Evolutionary conservation across 805 yeast genomes (phyloP).

Genomic region (Candida khao-thaluensis): DNA sequence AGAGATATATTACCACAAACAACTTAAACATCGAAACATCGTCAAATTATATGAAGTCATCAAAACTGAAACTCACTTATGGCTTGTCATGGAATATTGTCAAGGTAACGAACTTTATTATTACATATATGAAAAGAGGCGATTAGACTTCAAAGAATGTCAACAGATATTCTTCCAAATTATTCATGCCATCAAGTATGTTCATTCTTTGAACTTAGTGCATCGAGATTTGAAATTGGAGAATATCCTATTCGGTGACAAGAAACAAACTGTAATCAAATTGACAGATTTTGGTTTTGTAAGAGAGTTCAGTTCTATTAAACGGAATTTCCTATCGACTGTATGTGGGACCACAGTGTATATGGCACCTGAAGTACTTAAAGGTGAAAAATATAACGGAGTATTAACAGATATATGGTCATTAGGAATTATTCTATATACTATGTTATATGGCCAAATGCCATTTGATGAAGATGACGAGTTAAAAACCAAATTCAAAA

Average conservation of each 20-base stretch:
- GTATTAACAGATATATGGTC: slow-evolving; percentile 88
- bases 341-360: slow-evolving; percentile 93
- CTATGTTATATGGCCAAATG: slow-evolving; percentile 80
- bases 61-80: slow-evolving; percentile 73
- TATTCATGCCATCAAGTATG: slow-evolving; percentile 63
- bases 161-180: slow-evolving; percentile 61
- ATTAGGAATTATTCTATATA: slow-evolving; percentile 82
- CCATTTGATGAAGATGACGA: slow-evolving; percentile 90
- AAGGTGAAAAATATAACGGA: slow-evolving; percentile 71
- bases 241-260: slow-evolving; percentile 60
- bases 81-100: slow-evolving; percentile 90
- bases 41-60: slow-evolving; percentile 84
- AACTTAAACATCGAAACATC: slow-evolving; percentile 78
- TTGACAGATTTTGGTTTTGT: slow-evolving; percentile 94
- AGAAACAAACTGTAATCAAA: slow-evolving; percentile 60
- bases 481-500: slow-evolving; percentile 53
- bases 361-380: slow-evolving; percentile 92
- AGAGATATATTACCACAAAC: slow-evolving; percentile 85
- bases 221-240: slow-evolving; percentile 87
- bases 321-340: slow-evolving; percentile 62
- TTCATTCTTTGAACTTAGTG: slow-evolving; percentile 73
- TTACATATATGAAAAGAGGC: slow-evolving; percentile 52
- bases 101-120: slow-evolving; percentile 77
- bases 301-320: slow-evolving; percentile 55
- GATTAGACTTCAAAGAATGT: slow-evolving; percentile 52